phyloP scores from a whole-genome alignment of 805 yeast genomes.

The Groenewaldozyma tartarivorans region DNA sequence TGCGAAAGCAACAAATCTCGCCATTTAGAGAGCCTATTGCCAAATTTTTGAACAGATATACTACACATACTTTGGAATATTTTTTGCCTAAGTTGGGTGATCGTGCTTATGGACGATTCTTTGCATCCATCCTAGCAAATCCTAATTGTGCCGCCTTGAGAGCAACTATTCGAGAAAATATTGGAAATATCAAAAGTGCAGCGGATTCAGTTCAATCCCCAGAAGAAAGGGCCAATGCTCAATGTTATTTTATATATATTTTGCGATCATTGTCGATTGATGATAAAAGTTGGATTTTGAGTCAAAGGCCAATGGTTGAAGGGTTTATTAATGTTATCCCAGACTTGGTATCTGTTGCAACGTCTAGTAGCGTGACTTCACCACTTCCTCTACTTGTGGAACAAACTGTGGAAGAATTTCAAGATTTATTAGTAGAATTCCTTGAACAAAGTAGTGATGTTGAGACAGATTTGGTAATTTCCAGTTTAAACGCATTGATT shows the following conservation, averaged over 20 bases:
- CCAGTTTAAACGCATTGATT: slow-evolving; percentile 35
- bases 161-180: slow-evolving; percentile 41
- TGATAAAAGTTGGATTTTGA: slow-evolving; percentile 48
- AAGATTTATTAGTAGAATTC: slow-evolving; percentile 35
- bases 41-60: slow-evolving; percentile 73
- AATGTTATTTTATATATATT: slow-evolving; percentile 66
- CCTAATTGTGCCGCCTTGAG: slow-evolving; percentile 50
- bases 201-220: slow-evolving; percentile 40
- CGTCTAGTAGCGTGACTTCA: slow-evolving; percentile 40
- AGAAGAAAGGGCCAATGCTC: slow-evolving; percentile 50
- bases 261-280: slow-evolving; percentile 41
- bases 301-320: slow-evolving; percentile 35
- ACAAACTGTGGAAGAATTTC: slow-evolving; percentile 58
- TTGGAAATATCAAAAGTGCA: slow-evolving; percentile 39
- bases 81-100: slow-evolving; percentile 58
- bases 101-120: slow-evolving; percentile 54
- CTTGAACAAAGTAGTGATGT: slow-evolving; percentile 28
- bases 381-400: slow-evolving; percentile 60
- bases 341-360: slow-evolving; percentile 35
- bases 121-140: slow-evolving; percentile 54
- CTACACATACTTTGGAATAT: slow-evolving; percentile 61
- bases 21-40: slow-evolving; percentile 91
- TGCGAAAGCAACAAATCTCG: slow-evolving; percentile 76
- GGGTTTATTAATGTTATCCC: slow-evolving; percentile 36
- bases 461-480: slow-evolving; percentile 27